Conservation (phyloP, 176 grass and related monocot species). For the Bolboschoenus planiculmis region DNA sequence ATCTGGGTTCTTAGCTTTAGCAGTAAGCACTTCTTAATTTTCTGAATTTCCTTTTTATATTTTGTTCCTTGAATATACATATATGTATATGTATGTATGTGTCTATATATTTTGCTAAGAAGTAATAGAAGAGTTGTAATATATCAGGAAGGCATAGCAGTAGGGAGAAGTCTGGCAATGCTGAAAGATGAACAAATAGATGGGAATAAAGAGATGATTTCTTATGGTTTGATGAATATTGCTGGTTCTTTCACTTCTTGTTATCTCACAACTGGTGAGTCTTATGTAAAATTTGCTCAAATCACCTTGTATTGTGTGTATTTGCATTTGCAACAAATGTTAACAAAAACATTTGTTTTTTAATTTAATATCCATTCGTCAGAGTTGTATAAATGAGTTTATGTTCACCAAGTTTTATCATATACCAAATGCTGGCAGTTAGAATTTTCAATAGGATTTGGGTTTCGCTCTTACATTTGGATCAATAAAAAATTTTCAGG, state of each 20-base stretch:
- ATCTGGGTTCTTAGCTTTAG: constrained; percentile 68
- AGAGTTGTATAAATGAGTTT: not conserved
- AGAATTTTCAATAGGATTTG: not conserved
- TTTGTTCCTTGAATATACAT: not conserved
- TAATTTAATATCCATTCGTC: not conserved
- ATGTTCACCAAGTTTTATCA: not conserved
- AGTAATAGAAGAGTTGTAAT: not conserved
- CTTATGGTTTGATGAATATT: constrained; percentile 94
- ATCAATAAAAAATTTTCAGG: constrained; percentile 33
- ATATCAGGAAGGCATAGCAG: constrained; percentile 91
- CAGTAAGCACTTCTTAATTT: constrained; percentile 44
- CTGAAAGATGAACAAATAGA: constrained; percentile 94
- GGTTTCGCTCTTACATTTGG: not conserved
- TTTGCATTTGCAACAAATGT: not conserved
- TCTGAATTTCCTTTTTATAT: constrained; percentile 5
- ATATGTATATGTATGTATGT: no score
- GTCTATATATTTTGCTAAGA: not conserved
- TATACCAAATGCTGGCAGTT: not conserved
- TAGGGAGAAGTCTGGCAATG: constrained; percentile 75
- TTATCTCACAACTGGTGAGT: constrained; percentile 79
- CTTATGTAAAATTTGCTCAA: not conserved
- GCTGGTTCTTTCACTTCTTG: constrained; percentile 90
- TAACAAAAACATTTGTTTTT: not conserved
- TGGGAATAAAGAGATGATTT: constrained; percentile 98
- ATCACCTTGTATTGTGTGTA: not conserved